A percentile compares a stretch with the other conserved stretches of the same genome.
Conservation (phyloP, 1,139 yeast genomes). For the Pichia sorboxylosa region DNA sequence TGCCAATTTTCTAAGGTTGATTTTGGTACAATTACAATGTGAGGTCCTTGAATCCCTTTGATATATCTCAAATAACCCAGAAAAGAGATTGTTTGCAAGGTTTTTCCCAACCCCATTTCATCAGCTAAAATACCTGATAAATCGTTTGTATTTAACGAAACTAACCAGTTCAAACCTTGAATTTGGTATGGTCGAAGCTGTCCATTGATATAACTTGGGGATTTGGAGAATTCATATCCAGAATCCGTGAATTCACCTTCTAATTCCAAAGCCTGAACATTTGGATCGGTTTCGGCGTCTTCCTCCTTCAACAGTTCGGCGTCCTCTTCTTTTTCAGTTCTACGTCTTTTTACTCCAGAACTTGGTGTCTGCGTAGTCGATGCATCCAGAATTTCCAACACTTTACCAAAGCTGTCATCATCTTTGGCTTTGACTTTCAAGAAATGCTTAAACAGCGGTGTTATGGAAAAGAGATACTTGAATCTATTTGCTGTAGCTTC, state of each 20-base stretch:
- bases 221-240: constrained; percentile 47
- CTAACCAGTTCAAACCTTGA: constrained; percentile 89
- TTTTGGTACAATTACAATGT: constrained; percentile 64
- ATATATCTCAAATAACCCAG: constrained; percentile 59
- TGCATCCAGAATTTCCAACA: constrained; percentile 20
- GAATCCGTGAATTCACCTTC: constrained; percentile 38
- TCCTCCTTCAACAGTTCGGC: constrained; percentile 27
- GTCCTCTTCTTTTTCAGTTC: constrained; percentile 48
- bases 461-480: constrained; percentile 52
- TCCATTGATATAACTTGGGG: constrained; percentile 58
- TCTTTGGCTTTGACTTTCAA: constrained; percentile 54
- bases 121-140: constrained; percentile 91
- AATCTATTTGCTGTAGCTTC: constrained; percentile 51
- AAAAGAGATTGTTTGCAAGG: constrained; percentile 84
- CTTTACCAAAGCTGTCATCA: constrained; percentile 44
- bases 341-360: constrained; percentile 15
- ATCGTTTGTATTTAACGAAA: constrained; percentile 70
- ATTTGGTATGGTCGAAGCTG: constrained; percentile 70
- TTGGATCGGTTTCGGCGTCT: constrained; percentile 33
- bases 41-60: constrained; percentile 56
- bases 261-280: constrained; percentile 26
- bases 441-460: constrained; percentile 59
- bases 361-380: not conserved
- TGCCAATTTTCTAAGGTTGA: constrained; percentile 75
- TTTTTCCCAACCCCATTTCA: constrained; percentile 97